phyloP scores from a whole-genome alignment of 1,139 yeast species.

The Chernovozyma aurita region DNA sequence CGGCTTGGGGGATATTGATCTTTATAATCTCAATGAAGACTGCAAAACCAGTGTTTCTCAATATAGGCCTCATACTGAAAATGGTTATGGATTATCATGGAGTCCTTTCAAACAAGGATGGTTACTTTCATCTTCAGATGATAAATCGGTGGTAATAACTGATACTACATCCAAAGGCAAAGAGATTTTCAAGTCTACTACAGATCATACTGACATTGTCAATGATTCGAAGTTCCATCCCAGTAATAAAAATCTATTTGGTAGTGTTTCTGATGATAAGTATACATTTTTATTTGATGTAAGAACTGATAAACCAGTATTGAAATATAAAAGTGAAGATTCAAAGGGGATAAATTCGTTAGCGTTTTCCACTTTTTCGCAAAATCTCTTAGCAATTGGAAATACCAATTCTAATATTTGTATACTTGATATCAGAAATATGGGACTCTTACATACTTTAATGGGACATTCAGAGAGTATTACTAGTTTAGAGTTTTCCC shows the following conservation, averaged over 20 bases:
- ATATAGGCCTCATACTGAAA: slow-evolving; percentile 53
- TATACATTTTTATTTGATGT: slow-evolving; percentile 40
- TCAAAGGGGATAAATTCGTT: slow-evolving; percentile 55
- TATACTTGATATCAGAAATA: slow-evolving; percentile 54
- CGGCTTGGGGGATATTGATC: slow-evolving; percentile 65
- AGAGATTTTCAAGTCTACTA: slow-evolving; percentile 21
- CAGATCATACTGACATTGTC: slow-evolving; percentile 51
- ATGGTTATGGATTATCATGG: slow-evolving; percentile 76
- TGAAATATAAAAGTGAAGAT: slow-evolving; percentile 26
- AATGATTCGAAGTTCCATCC: slow-evolving; percentile 74
- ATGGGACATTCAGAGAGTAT: slow-evolving; percentile 74
- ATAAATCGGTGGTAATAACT: slow-evolving; percentile 55
- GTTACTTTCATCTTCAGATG: slow-evolving; percentile 62
- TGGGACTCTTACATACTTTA: slow-evolving; percentile 56
- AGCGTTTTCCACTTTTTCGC: slow-evolving; percentile 60
- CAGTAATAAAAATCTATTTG: slow-evolving; percentile 48
- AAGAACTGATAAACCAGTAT: slow-evolving; percentile 25
- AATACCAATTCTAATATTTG: slow-evolving; percentile 65
- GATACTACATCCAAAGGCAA: slow-evolving; percentile 22
- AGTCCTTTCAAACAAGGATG: slow-evolving; percentile 43
- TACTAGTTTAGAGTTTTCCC: slow-evolving; percentile 67
- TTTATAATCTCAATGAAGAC: slow-evolving; percentile 46
- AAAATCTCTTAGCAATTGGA: slow-evolving; percentile 60
- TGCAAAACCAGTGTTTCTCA: slow-evolving; percentile 19
- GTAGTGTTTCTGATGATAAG: slow-evolving; percentile 69